Evolutionary conservation across 495 filamentous ascomycete genomes (phyloP), one percentile per base, ranked within the genome.

Genomic region (Lasiosphaeris hirsuta): DNA sequence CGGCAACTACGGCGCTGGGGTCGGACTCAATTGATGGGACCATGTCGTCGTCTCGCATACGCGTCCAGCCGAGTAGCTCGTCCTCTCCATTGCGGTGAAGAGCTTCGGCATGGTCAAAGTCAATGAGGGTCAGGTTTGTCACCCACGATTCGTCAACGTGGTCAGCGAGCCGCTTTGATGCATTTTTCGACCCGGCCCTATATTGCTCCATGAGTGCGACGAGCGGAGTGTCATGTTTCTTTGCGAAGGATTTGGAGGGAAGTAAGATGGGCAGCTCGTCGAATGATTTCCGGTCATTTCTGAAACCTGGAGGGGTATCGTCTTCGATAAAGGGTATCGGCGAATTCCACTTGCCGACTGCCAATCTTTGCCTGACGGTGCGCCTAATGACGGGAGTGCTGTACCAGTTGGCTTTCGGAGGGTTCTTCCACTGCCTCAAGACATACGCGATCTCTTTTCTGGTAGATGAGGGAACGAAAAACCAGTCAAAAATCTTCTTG

Each of bases 41-140:
- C 15, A 18, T 49, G 13, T 37, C 45, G 37, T 54, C 34, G 19
- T 51, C 44, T 10, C 3, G 14, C 6, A 49, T 30, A 30, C 23
- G 8, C 17, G 40, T 49, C 10, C 1, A 14, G 4, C 35, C 9
- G 9, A 36, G 7, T 4, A 35, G n/a, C 15, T 49, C 54, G 17
- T 23, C 18, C 19, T n/a, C 37, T 5, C 5, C 11, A 35, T 40
- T 40, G 17, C 8, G 17, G 13, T 14, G 4, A 4, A 52, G 47
- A 38, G 39, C 54, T 44, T 41, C n/a, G 45, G 48, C 40, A 30
- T 57, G 64, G 19, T 66, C 64, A 14, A 54, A 45, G 53, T 74
- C 69, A 41, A 72, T 42, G 14, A 74, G 53, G 11, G 70, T 73
- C 51, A 54, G 48, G 51, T 74, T 73, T 4, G 65, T 58, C 14